phyloP scores from a whole-genome alignment of 768 basidiomycete genomes.

The Termitomyces sp. region DNA sequence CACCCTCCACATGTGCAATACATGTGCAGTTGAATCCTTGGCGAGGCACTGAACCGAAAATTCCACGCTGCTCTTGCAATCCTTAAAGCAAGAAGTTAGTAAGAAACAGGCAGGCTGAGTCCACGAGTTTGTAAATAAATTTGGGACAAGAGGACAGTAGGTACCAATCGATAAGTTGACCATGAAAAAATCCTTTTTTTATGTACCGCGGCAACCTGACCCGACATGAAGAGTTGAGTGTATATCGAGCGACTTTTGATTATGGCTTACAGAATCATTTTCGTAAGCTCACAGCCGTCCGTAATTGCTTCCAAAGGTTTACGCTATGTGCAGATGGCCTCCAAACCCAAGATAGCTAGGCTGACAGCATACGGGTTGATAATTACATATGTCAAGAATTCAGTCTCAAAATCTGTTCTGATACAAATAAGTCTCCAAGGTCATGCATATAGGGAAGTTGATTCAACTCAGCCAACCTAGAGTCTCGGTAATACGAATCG shows the following conservation, averaged over 20 bases:
- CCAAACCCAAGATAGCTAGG: background rate
- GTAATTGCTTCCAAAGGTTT: background rate
- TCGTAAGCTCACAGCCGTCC: background rate
- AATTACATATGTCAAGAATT: background rate
- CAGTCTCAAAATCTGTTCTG: background rate
- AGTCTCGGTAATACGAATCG: background rate
- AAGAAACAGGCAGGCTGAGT: background rate
- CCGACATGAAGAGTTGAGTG: background rate
- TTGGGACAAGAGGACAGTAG: background rate
- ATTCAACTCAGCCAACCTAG: background rate
- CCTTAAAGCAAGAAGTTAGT: background rate
- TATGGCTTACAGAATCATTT: background rate
- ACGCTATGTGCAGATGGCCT: background rate
- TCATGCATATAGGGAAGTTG: background rate
- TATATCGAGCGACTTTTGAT: background rate
- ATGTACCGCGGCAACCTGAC: background rate
- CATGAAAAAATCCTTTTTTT: background rate
- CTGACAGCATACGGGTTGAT: background rate
- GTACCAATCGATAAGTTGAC: background rate
- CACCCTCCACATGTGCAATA: background rate
- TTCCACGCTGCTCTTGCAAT: background rate
- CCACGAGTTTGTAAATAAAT: background rate
- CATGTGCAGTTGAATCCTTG: background rate
- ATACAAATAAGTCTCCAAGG: background rate
- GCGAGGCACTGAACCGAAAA: background rate